Evolutionary conservation across 768 basidiomycete species (phyloP), one percentile per base, ranked within the genome.

Genomic region (Xerocomus spinulosus): DNA sequence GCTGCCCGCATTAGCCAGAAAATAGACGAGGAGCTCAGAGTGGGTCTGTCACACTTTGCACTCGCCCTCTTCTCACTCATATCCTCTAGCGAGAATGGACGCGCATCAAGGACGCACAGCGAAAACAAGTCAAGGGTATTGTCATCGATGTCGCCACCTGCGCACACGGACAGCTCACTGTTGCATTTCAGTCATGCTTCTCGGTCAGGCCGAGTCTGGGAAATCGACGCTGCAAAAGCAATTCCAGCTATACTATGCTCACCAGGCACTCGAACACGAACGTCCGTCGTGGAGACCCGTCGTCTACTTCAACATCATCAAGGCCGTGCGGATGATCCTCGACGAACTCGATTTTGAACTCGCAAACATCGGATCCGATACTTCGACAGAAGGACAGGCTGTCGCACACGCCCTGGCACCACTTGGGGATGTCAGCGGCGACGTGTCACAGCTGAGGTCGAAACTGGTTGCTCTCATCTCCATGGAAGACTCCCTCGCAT

Each of bases 151-250:
- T 46, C 23, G 6, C 9, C 44, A 23, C 51, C 26, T 2, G 8
- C 15, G 7, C 14, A 24, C 26, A 33, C 37, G 24, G 17, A 17
- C 51, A 47, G 50, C 17, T 12, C 25, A 6, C 21, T n/a, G n/a
- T 12, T 43, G 21, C 39, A 10, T 45, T 18, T 4, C 53, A 85
- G 83, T 87, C 29, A 80, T 89, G 71, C 73, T 89, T 9, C 75
- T 90, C 25, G 87, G 87, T 15, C 87, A 90, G 60, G 85, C 87
- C 50, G 87, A 87, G 63, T 81, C 81, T 42, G 87, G 87, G 30
- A 92, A 92, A 67, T 88, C 87, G 2, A 91, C 89, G 3, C 73
- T 91, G 12, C 85, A 85, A 59, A 90, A 90, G 59, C 87, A 91
- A 64, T 87, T 91, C 59, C 87, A 91, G 59, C 73, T 90, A 1